These are phyloP conservation scores for Endotrypanum monterogeii DNA, from an alignment of 208 protist genomes.

Conservation along the genomic window DNA sequence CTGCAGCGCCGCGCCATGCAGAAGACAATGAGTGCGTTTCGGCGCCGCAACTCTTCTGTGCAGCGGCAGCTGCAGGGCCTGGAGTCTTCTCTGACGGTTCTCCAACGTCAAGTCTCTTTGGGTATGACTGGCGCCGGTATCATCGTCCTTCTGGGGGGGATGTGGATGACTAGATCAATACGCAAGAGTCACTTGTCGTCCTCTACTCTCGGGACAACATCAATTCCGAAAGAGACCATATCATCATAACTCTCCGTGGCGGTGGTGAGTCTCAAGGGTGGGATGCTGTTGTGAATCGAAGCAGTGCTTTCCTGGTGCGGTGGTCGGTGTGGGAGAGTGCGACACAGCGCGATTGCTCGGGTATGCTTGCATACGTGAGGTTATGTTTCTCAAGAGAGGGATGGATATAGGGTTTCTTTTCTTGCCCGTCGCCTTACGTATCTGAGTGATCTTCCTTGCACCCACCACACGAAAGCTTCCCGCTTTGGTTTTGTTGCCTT, in stretches of 20 bases:
- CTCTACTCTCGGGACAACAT: not conserved
- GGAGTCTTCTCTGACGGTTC: constrained; percentile 3
- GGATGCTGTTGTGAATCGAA: not conserved
- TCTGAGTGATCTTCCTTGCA: too few relatives aligned
- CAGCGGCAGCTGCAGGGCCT: constrained; percentile 19
- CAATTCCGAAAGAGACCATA: not conserved
- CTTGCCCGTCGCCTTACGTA: too few relatives aligned
- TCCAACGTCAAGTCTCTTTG: constrained; percentile 23
- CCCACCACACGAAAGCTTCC: too few relatives aligned
- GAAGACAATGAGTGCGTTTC: constrained; percentile 12
- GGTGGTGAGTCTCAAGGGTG: not conserved
- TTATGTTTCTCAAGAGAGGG: too few relatives aligned
- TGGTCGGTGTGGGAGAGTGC: not conserved
- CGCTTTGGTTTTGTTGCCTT: not conserved
- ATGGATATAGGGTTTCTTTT: too few relatives aligned
- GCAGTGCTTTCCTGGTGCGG: not conserved
- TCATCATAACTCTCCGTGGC: not conserved
- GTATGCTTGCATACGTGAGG: not conserved
- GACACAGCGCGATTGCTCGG: not conserved
- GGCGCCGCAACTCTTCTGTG: constrained; percentile 15
- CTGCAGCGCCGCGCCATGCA: constrained; percentile 17
- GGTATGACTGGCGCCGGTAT: constrained; percentile 19
- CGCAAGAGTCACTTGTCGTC: not conserved
- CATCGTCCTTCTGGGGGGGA: constrained; percentile 10
- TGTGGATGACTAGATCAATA: constrained; percentile 23